These are phyloP conservation scores for Linum usitatissimum DNA, from an alignment of 345 rosid genomes.

Conservation along the genomic window DNA sequence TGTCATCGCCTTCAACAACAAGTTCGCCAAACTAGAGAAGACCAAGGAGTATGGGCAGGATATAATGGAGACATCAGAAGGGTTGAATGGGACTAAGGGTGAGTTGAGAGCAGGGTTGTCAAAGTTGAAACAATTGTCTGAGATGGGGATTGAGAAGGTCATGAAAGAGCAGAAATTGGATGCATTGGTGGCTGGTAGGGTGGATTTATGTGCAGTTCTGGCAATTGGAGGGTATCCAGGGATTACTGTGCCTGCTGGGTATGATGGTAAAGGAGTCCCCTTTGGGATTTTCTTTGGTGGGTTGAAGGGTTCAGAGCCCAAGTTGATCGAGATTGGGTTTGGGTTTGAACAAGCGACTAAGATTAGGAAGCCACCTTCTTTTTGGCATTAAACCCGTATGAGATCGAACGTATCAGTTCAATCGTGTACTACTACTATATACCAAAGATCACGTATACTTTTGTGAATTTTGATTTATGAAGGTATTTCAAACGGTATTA, in stretches of 20 bases:
- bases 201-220: slow-evolving; percentile 16
- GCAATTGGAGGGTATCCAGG: slow-evolving; percentile 71
- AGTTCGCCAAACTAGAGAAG: slow-evolving; percentile 21
- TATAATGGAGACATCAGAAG: slow-evolving; percentile 28
- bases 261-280: slow-evolving; percentile 38
- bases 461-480: no score
- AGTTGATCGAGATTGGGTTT: slow-evolving; percentile 59
- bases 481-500: no score
- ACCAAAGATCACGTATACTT: no score
- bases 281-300: slow-evolving; percentile 61
- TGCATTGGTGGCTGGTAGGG: slow-evolving; percentile 35
- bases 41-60: slow-evolving; percentile 39
- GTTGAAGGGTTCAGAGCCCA: slow-evolving; percentile 49
- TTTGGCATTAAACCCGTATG: no score
- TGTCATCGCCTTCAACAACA: slow-evolving; percentile 3
- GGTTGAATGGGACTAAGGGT: slow-evolving; percentile 28
- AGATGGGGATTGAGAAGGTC: slow-evolving; percentile 44
- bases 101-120: slow-evolving; percentile 20
- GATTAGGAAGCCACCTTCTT: slow-evolving; percentile 45
- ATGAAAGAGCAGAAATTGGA: slow-evolving; percentile 39
- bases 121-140: slow-evolving; percentile 22
- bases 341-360: slow-evolving; percentile 59
- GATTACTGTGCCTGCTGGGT: slow-evolving; percentile 57
- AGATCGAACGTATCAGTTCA: no score
- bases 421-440: no score